phyloP scores from a whole-genome alignment of 352 stramenopile genomes.

The Phytophthora lateralis region DNA sequence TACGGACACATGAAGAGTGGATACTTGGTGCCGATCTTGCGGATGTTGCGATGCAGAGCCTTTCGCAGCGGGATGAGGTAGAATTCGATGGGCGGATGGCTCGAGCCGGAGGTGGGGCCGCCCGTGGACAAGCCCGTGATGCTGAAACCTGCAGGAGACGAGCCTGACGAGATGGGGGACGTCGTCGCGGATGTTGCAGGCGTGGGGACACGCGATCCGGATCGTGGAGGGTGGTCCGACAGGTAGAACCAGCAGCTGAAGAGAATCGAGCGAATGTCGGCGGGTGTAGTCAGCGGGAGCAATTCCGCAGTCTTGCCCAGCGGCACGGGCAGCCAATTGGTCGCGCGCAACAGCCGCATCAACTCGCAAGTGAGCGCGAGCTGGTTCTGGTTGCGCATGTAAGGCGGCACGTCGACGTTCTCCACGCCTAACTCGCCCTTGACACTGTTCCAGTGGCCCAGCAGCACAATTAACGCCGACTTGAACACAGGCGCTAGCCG shows the following conservation, averaged over 20 bases:
- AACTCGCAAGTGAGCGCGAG: slow-evolving; percentile 69
- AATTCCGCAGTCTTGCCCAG: slow-evolving; percentile 61
- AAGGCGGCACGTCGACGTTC: slow-evolving; percentile 80
- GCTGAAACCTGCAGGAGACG: slow-evolving; percentile 46
- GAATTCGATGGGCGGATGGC: slow-evolving; percentile 67
- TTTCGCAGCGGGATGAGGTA: slow-evolving; percentile 81
- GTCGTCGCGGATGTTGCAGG: slow-evolving; percentile 48
- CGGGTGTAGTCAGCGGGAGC: slow-evolving; percentile 66
- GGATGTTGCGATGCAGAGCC: slow-evolving; percentile 79
- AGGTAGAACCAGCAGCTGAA: slow-evolving; percentile 89
- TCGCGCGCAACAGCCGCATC: slow-evolving; percentile 59
- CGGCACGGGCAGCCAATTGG: slow-evolving; percentile 64
- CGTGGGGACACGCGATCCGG: slow-evolving; percentile 36
- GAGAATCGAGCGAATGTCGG: slow-evolving; percentile 77
- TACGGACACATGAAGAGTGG: slow-evolving; percentile 61
- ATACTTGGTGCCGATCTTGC: slow-evolving; percentile 74
- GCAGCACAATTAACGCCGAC: slow-evolving; percentile 68
- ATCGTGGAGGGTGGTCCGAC: slow-evolving; percentile 64
- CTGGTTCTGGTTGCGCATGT: slow-evolving; percentile 81
- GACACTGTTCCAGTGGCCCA: slow-evolving; percentile 86
- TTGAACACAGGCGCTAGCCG: slow-evolving; percentile 80
- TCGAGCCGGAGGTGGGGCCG: slow-evolving; percentile 16
- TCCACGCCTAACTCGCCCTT: slow-evolving; percentile 67
- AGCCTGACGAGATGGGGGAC: slow-evolving; percentile 52
- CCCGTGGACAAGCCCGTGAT: slow-evolving; percentile 25